phyloP scores from a whole-genome alignment of 257 asterid species.

The Solanum microdontum region DNA sequence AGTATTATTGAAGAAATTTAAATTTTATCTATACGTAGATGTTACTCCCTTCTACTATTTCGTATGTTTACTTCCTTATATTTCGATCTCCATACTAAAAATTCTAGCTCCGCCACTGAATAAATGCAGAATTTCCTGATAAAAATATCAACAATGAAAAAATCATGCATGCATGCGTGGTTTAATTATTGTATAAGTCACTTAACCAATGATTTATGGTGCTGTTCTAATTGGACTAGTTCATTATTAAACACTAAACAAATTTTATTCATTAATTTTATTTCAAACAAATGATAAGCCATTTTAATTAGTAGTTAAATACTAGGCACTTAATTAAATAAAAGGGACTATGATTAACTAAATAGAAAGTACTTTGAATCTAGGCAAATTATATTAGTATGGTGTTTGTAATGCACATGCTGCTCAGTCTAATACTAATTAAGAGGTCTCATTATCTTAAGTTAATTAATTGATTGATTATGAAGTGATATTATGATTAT shows the following conservation, averaged over 20 bases:
- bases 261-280: neutral
- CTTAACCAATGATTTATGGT: neutral
- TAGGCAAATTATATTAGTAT: neutral
- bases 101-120: neutral
- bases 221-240: neutral
- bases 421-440: neutral
- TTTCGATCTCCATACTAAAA: accelerated
- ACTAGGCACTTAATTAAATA: neutral
- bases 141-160: neutral
- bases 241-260: neutral
- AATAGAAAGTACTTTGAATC: neutral
- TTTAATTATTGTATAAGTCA: neutral
- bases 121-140: no score
- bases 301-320: neutral
- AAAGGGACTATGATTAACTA: neutral
- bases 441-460: neutral
- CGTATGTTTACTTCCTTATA: neutral
- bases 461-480: neutral
- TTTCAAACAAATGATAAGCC: neutral
- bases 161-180: neutral
- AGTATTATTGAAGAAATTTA: neutral
- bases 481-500: neutral
- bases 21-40: no score
- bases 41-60: neutral
- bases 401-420: neutral